Percentiles rank a stretch among this genome's conserved stretches.
Evolutionary conservation across 2,329 filamentous ascomycete species (phyloP).

Genomic region (Rhexocercosporidium sp.): DNA sequence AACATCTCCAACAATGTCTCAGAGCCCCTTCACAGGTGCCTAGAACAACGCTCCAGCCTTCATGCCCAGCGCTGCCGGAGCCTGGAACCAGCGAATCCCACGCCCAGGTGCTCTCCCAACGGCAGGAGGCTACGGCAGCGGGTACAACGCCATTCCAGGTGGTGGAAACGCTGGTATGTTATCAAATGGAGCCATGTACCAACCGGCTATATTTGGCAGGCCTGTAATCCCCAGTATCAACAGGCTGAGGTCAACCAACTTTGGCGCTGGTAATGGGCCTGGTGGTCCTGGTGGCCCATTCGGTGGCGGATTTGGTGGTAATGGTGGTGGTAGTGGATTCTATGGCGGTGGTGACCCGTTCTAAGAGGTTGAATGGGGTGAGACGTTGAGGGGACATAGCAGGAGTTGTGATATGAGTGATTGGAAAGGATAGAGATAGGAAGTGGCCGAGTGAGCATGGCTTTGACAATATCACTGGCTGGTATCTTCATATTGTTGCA

Average conservation of each 20-base stretch:
- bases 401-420: neutral
- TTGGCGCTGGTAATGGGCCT: neutral
- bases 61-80: neutral
- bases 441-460: neutral
- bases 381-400: neutral
- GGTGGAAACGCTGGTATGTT: no score
- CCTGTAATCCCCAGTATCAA: neutral
- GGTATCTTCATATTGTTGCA: neutral
- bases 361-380: neutral
- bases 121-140: no score
- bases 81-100: neutral
- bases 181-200: no score
- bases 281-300: neutral
- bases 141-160: no score
- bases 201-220: neutral
- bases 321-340: neutral
- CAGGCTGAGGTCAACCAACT: neutral
- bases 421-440: neutral
- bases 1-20: neutral
- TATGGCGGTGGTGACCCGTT: neutral
- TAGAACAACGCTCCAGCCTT: neutral
- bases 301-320: no score
- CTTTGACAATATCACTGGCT: neutral
- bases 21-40: neutral
- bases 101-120: no score